phyloP scores from a whole-genome alignment of 2,329 filamentous ascomycete genomes.

The Talaromyces piceae region DNA sequence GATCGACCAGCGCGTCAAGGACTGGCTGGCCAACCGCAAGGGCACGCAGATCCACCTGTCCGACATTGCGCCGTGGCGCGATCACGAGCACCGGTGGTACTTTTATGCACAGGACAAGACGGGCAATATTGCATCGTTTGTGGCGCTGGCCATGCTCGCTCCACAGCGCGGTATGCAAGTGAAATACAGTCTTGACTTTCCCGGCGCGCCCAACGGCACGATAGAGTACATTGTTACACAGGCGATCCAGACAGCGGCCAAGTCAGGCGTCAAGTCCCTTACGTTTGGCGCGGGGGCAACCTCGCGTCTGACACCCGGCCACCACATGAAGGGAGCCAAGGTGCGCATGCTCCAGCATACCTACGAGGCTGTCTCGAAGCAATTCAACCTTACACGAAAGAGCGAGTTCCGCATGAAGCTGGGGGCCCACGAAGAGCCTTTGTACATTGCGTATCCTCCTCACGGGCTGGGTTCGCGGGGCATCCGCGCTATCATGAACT shows the following conservation, averaged over 20 bases:
- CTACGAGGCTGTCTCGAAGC: constrained; percentile 73
- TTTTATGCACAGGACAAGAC: constrained; percentile 69
- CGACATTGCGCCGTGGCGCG: constrained; percentile 81
- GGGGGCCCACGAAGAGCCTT: constrained; percentile 72
- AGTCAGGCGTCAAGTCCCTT: constrained; percentile 56
- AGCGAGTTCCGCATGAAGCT: constrained; percentile 87
- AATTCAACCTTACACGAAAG: constrained; percentile 76
- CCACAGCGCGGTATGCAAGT: constrained; percentile 84
- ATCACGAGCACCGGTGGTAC: constrained; percentile 75
- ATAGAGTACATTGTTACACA: constrained; percentile 77
- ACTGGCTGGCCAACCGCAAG: constrained; percentile 74
- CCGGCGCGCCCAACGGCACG: constrained; percentile 71
- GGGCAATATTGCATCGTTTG: constrained; percentile 65
- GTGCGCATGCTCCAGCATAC: constrained; percentile 75
- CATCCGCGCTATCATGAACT: constrained; percentile 77
- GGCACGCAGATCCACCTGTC: constrained; percentile 85
- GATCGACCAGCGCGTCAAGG: constrained; percentile 64
- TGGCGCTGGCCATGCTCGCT: constrained; percentile 75
- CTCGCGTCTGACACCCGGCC: constrained; percentile 64
- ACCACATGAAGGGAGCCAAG: constrained; percentile 72
- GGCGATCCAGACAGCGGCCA: constrained; percentile 56
- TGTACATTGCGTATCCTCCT: constrained; percentile 85
- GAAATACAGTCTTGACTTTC: constrained; percentile 95
- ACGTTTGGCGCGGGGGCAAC: constrained; percentile 85
- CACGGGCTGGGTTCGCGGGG: constrained; percentile 76